Conservation (phyloP, 2,329 filamentous ascomycete genomes). For the Verticillium albo-atrum region DNA sequence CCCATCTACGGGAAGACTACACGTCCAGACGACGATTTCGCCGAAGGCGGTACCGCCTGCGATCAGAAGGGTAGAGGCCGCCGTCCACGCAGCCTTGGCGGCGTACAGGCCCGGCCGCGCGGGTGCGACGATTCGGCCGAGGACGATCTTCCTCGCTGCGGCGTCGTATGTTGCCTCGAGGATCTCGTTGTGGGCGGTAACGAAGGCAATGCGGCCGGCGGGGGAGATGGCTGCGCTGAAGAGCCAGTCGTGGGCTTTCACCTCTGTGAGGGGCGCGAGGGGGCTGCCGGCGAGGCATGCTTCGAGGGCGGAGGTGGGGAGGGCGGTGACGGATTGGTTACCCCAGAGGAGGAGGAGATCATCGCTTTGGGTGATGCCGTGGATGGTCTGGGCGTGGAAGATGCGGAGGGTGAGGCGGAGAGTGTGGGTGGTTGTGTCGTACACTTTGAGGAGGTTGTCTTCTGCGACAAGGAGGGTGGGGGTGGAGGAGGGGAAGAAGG, state of each 20-base stretch:
- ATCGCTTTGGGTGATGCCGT: slow-evolving; percentile 57
- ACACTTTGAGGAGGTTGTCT: slow-evolving; percentile 53
- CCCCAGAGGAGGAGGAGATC: slow-evolving; percentile 63
- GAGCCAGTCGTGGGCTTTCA: slow-evolving; percentile 73
- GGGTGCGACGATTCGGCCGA: slow-evolving; percentile 53
- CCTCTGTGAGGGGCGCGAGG: slow-evolving; percentile 46
- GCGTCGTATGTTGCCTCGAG: slow-evolving; percentile 41
- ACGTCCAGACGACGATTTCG: slow-evolving; percentile 88
- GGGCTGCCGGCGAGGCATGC: slow-evolving; percentile 15
- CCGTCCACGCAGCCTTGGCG: slow-evolving; percentile 64
- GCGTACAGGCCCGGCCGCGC: slow-evolving; percentile 86
- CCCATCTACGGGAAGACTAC: slow-evolving; percentile 27
- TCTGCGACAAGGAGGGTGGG: slow-evolving; percentile 50
- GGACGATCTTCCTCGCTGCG: slow-evolving; percentile 23
- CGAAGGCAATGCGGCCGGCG: slow-evolving; percentile 47
- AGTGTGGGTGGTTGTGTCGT: slow-evolving; percentile 31
- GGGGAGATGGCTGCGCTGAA: slow-evolving; percentile 38
- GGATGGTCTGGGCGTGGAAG: slow-evolving; percentile 67
- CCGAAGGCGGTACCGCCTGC: slow-evolving; percentile 92
- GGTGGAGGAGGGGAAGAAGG: slow-evolving; percentile 35
- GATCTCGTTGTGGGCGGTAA: slow-evolving; percentile 87
- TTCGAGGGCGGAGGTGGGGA: slow-evolving; percentile 24
- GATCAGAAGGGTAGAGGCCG: slow-evolving; percentile 53
- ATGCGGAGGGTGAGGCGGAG: slow-evolving; percentile 41
- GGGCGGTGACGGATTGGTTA: slow-evolving; percentile 50